Evolutionary conservation across 805 yeast genomes (phyloP), one percentile per base, ranked within the genome.

Genomic region (Suhomyces sp.): DNA sequence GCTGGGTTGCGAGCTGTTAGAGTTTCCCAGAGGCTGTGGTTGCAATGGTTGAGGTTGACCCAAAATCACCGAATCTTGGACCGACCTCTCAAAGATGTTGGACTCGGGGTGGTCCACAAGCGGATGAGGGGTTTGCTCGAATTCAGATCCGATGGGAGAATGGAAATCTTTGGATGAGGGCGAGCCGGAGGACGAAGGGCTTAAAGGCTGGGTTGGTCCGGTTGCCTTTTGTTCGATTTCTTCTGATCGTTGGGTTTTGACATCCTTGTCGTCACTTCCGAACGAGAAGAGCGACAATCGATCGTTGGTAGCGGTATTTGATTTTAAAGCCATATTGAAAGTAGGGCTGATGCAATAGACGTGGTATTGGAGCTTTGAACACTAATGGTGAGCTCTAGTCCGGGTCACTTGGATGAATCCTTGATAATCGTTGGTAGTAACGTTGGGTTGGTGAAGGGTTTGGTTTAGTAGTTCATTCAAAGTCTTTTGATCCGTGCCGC

Each of bases 11-110:
- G 23, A 14, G 11, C 33, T 21, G 33, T n/a, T 15, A 15, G 27
- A 11, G 19, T 12, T 25, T 3, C 24, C 28, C 25, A 33, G 23
- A 34, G 25, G 44, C 16, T 28, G 41, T 14, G 36, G 32, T 17
- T 14, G 46, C 16, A 27, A 42, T 19, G 36, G 28, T 14, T 19
- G 33, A 11, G 28, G 33, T 3, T 44, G 43, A 6, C 40, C 48
- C 19, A 46, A 38, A 6, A 38, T 28, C 12, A 43, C 29, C 38
- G 45, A 40, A 36, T 65, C 71, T 40, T 66, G 72, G 19, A 66
- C 72, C 12, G 67, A 61, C 14, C 72, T 50, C 48, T 68, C 74
- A 42, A 68, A 68, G 31, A 68, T 68, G 40, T 50, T 48, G 24
- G 51, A 45, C 15, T 51, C 55, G 3, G 56, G 55, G 30, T 40